phyloP scores from a whole-genome alignment of 192 early-diverging fungal genomes.

The Thamnidium elegans region DNA sequence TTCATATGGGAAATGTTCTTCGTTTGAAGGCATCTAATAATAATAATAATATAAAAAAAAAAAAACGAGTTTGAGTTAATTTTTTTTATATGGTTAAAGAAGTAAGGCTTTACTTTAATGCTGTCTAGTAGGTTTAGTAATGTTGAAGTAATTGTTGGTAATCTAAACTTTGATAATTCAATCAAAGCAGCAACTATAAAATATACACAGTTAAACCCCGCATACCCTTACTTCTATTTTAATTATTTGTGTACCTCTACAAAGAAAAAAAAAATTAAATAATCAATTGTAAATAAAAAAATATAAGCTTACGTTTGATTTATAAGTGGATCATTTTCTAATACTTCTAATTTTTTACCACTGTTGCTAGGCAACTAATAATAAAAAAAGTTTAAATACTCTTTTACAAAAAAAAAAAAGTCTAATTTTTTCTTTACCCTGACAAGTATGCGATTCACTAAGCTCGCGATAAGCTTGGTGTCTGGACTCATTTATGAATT shows the following conservation, averaged over 20 bases:
- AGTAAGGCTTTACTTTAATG: conserved; percentile 55
- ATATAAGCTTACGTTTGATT: conserved; percentile 54
- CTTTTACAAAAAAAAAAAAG: conserved; percentile 5
- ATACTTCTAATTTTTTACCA: conserved; percentile 54
- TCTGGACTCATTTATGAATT: conserved; percentile 36
- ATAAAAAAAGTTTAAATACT: background rate
- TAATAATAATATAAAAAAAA: too few species aligned
- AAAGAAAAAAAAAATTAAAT: background rate
- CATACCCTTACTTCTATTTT: conserved; percentile 3
- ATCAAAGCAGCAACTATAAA: conserved; percentile 61
- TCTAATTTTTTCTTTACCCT: conserved; percentile 28
- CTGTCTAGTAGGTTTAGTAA: conserved; percentile 74
- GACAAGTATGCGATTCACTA: conserved; percentile 41
- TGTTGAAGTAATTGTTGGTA: conserved; percentile 64
- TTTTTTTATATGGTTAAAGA: too few species aligned
- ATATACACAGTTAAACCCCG: background rate
- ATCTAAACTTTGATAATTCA: conserved; percentile 73
- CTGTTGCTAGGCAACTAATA: conserved; percentile 74
- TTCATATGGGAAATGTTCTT: conserved; percentile 57
- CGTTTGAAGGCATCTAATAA: conserved; percentile 41
- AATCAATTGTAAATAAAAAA: background rate
- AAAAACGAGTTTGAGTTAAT: too few species aligned
- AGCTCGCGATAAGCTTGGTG: conserved; percentile 38
- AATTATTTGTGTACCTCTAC: conserved; percentile 5
- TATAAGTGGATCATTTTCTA: conserved; percentile 77